Evolutionary conservation across 768 basidiomycete genomes (phyloP), one percentile per base, ranked within the genome.

Genomic region (Tephrocybe sp.): DNA sequence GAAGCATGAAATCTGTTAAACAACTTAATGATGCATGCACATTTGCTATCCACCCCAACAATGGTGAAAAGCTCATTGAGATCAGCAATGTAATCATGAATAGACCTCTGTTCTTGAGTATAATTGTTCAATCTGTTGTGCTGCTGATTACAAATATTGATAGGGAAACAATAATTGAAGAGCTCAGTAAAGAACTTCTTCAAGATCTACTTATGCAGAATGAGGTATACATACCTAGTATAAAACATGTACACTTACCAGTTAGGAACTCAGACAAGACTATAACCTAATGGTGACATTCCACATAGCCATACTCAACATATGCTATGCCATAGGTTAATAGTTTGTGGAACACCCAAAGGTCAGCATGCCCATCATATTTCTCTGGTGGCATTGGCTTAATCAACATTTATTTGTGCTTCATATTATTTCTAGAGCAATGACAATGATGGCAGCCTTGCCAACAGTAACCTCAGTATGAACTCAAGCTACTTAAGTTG

Each of bases 91-190:
- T 64, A 73, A 1, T 63, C 65, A 0, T 51, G 39, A 0, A 73
- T 68, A 0, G 59, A 53, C 3, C 57, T 52, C 17, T 57, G 38
- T 1, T 58, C 56, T 40, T 75, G 73, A 1, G 37, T 34, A 15
- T 46, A 57, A 0, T 47, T 21, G 1, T 58, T 39, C 12, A 73
- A 53, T 18, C 58, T 53, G 1, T 59, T 39, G 0, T 56, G 57
- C 55, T 71, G 69, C 14, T 68, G 55, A 1, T 55, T 39, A 0
- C 58, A 21, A 51, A 58, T 73, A 40, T 69, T 54, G 0, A 60
- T 15, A 3, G 70, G 73, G 48, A 74, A 74, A 30, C 64, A 69
- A 18, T 63, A 62, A 30, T 71, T 63, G 36, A 66, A 73, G 2
- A 73, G 25, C 20, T 50, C 66, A 3, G 39, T 25, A 36, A 71